Conservation (phyloP, 768 basidiomycete species). For the Tephrocybe sp. region DNA sequence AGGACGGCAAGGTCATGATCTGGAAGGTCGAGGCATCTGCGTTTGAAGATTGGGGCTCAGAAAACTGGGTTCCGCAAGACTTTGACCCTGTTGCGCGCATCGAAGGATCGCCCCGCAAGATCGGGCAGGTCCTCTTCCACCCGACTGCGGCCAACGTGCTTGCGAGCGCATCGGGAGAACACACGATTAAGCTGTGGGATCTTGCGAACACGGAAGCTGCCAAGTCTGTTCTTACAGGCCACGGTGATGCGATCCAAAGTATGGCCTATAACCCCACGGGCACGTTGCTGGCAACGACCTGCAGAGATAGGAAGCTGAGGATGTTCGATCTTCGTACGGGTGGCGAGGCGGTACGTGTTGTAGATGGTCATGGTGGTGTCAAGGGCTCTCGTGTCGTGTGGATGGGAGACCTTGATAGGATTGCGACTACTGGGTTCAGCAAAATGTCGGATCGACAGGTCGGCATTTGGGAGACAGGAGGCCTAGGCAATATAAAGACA, state of each 20-base stretch:
- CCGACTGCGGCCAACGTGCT: slow-evolving; percentile 87
- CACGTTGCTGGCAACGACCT: slow-evolving; percentile 82
- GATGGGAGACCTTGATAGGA: slow-evolving; percentile 86
- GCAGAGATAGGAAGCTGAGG: slow-evolving; percentile 87
- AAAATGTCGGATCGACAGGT: slow-evolving; percentile 95
- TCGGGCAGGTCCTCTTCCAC: slow-evolving; percentile 93
- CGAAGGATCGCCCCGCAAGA: slow-evolving; percentile 79
- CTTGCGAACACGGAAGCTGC: slow-evolving; percentile 70
- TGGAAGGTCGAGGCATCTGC: slow-evolving; percentile 72
- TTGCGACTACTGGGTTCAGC: slow-evolving; percentile 96
- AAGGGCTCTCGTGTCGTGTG: slow-evolving; percentile 88
- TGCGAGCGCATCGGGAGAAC: slow-evolving; percentile 77
- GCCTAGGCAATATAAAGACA: slow-evolving; percentile 74
- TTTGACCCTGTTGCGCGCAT: slow-evolving; percentile 83
- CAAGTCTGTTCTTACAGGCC: slow-evolving; percentile 61
- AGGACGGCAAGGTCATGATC: slow-evolving; percentile 91
- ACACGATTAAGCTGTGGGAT: slow-evolving; percentile 91
- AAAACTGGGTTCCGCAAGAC: slow-evolving; percentile 79
- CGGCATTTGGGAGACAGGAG: slow-evolving; percentile 83
- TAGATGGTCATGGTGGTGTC: slow-evolving; percentile 90
- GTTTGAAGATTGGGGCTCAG: slow-evolving; percentile 86
- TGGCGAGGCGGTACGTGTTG: slow-evolving; percentile 73
- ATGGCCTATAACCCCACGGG: slow-evolving; percentile 82
- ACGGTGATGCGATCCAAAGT: slow-evolving; percentile 86
- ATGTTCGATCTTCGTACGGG: slow-evolving; percentile 89